phyloP scores from a whole-genome alignment of 768 basidiomycete species.

The Termitomyces heimii region DNA sequence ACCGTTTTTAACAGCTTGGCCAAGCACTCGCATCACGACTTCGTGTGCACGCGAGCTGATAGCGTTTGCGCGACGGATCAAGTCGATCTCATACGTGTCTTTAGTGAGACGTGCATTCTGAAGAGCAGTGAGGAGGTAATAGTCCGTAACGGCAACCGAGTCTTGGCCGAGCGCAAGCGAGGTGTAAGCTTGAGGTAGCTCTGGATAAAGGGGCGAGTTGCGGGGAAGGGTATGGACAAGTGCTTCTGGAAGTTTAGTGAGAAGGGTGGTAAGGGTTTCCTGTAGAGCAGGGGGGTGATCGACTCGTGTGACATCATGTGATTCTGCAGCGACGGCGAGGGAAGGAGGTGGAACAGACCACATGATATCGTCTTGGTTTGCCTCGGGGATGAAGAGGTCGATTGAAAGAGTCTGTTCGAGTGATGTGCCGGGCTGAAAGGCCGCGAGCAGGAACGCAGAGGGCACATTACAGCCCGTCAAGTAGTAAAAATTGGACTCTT shows the following conservation, averaged over 20 bases:
- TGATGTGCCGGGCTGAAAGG: conserved; percentile 38
- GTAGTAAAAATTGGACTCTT: conserved; percentile 87
- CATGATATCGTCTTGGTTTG: conserved; percentile 69
- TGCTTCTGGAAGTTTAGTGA: conserved; percentile 46
- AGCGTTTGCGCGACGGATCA: conserved; percentile 74
- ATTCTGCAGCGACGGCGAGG: conserved; percentile 40
- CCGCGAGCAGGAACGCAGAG: conserved; percentile 57
- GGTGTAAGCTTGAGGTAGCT: conserved; percentile 36
- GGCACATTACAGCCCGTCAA: conserved; percentile 78
- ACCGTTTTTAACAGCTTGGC: conserved; percentile 57
- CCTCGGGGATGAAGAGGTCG: conserved; percentile 76
- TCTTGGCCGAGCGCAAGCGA: conserved; percentile 26
- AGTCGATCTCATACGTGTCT: conserved; percentile 62
- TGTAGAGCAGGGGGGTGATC: conserved; percentile 43
- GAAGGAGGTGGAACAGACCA: conserved; percentile 85
- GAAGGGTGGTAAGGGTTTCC: conserved; percentile 36
- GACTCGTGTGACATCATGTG: conserved; percentile 57
- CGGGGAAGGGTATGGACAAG: conserved; percentile 63
- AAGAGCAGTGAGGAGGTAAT: conserved; percentile 71
- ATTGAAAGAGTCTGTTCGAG: conserved; percentile 32
- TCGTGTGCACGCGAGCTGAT: conserved; percentile 91
- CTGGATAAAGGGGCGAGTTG: conserved; percentile 46
- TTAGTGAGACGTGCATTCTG: conserved; percentile 80
- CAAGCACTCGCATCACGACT: conserved; percentile 87
- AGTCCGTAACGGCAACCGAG: conserved; percentile 40